Evolutionary conservation across 1,284 basidiomycete species (phyloP), one percentile per base, ranked within the genome.

Genomic region (Apiotrichum brassicae): DNA sequence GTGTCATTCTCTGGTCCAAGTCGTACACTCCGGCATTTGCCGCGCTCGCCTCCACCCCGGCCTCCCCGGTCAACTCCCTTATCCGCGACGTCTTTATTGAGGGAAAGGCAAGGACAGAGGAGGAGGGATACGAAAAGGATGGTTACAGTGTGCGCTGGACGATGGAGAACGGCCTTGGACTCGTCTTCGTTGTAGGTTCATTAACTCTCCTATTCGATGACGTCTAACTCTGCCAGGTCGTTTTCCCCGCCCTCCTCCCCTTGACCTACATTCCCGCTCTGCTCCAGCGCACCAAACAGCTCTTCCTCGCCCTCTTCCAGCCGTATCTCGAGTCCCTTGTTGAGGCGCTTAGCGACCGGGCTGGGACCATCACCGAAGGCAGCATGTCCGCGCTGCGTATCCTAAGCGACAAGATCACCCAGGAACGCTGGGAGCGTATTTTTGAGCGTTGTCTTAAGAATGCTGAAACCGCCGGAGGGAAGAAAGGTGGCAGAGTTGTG

Each of bases 191-290:
- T 14, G 28, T 30, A 14, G 14, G 28, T 30, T 30, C 9, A n/a
- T n/a, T n/a, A n/a, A n/a, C n/a, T 30, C 28, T 30, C 28, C 8
- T 30, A 14, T 30, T n/a, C n/a, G n/a, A n/a, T 30, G 28, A 30
- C n/a, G 9, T n/a, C 33, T 50, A 23, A 56, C 51, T 16, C 25
- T 30, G 22, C 1, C 61, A 93, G 88, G 89, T 94, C 46, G 90
- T 93, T 43, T 97, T 97, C 75, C 94, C 97, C 66, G 87, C 94
- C 39, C 92, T 99, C 54, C 79, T 99, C 14, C 93, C 95, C 58
- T 79, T 99, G 22, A 85, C 89, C 9, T 98, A 98, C 68, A 85
- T 97, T 49, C 89, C 94, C 0, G 85, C 91, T 40, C 82, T 98
- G 6, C 79, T 95, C 16, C 75, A 77, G 22, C 81, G 86, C 5